Percentiles rank a stretch among this genome's conserved stretches.
These are phyloP conservation scores for Gamarada debralockiae DNA, from an alignment of 495 filamentous ascomycete species.

Conservation along the genomic window DNA sequence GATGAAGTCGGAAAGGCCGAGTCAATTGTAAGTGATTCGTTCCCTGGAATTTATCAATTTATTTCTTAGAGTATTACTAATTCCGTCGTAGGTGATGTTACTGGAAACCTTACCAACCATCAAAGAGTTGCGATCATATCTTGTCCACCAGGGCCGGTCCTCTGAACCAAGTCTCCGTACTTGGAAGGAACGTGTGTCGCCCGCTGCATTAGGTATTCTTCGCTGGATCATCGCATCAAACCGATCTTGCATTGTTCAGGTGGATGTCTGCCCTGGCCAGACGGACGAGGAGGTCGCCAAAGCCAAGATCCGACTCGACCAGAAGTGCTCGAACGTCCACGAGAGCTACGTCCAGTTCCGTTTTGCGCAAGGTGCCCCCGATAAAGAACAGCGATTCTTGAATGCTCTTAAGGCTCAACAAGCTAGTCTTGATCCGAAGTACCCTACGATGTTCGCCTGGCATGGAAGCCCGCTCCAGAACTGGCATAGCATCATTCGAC, in stretches of 20 bases:
- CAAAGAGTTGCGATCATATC: conserved; percentile 55
- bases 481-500: conserved; percentile 89
- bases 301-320: conserved; percentile 12
- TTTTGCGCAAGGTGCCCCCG: conserved; percentile 83
- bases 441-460: conserved; percentile 79
- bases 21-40: too few relatives aligned
- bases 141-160: conserved; percentile 37
- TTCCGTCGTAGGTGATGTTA: too few relatives aligned
- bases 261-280: conserved; percentile 41
- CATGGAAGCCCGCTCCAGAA: conserved; percentile 75
- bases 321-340: conserved; percentile 61
- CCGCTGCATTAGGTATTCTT: conserved; percentile 63
- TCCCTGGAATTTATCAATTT: too few relatives aligned
- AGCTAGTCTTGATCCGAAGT: conserved; percentile 30
- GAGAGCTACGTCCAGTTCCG: conserved; percentile 73
- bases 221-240: conserved; percentile 93
- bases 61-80: too few relatives aligned
- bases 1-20: conserved; percentile 40
- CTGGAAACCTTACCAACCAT: conserved; percentile 69
- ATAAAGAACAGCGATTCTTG: conserved; percentile 83
- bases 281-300: conserved; percentile 19
- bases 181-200: conserved; percentile 62
- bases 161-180: conserved; percentile 42
- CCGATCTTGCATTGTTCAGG: conserved; percentile 77
- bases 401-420: conserved; percentile 52